These are phyloP conservation scores for Populus nigra DNA, from an alignment of 345 rosid genomes.

Conservation along the genomic window DNA sequence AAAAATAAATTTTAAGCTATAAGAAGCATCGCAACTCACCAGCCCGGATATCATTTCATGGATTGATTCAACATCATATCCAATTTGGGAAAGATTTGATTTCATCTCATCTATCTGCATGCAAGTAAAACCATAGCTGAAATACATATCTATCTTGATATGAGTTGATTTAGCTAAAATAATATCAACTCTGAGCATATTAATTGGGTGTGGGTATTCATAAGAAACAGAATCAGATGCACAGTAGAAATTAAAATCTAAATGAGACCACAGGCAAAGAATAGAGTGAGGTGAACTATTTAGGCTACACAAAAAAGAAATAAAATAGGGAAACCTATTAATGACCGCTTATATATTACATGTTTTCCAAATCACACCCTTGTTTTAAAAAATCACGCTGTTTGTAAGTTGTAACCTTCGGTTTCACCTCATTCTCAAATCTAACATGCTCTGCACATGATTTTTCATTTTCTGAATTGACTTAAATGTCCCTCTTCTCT, in stretches of 20 bases:
- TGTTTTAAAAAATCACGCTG: background rate
- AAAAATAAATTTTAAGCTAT: background rate
- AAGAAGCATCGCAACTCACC: conserved; percentile 48
- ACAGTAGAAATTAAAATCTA: no score
- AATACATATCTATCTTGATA: background rate
- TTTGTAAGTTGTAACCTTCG: background rate
- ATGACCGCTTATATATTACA: background rate
- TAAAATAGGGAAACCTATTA: background rate
- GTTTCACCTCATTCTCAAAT: background rate
- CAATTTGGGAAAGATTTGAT: conserved; percentile 73
- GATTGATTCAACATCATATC: conserved; percentile 61
- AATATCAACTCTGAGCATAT: background rate
- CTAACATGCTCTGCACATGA: background rate
- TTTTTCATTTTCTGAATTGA: background rate
- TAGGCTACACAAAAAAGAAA: background rate
- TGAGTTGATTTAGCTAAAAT: background rate
- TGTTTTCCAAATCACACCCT: background rate
- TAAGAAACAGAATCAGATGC: background rate
- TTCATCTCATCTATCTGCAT: conserved; percentile 68
- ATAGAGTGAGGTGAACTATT: background rate
- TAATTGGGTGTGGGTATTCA: background rate
- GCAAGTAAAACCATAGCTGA: conserved; percentile 12
- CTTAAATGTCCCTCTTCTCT: background rate
- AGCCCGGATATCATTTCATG: conserved; percentile 71
- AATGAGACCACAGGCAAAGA: no score